Percentiles rank a stretch among this genome's conserved stretches.
phyloP scores from a whole-genome alignment of 257 asterid genomes.

The Vinca minor region DNA sequence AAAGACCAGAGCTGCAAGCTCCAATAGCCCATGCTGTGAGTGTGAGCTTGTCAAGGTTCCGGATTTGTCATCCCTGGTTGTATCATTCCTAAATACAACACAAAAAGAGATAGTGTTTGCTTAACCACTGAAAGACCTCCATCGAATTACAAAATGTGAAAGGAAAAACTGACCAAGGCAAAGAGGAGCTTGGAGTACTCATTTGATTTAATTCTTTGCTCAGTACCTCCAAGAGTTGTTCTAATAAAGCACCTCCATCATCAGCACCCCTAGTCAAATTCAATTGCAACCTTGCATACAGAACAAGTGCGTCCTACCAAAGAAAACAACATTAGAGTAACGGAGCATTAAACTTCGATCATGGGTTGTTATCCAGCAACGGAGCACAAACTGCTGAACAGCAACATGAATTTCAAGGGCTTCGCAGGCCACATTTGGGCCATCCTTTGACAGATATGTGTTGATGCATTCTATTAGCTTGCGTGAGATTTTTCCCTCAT shows the following conservation, averaged over 20 bases:
- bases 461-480: constrained; percentile 85
- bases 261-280: constrained; percentile 60
- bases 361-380: constrained; percentile 71
- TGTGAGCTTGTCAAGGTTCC: constrained; percentile 59
- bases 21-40: constrained; percentile 56
- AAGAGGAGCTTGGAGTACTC: constrained; percentile 36
- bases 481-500: constrained; percentile 76
- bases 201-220: constrained; percentile 86
- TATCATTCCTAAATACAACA: constrained; percentile 47
- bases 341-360: constrained; percentile 69
- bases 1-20: constrained; percentile 80
- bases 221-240: constrained; percentile 71
- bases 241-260: constrained; percentile 63
- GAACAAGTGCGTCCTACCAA: constrained; percentile 68
- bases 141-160: not conserved
- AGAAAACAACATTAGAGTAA: not conserved
- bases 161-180: constrained; percentile 43
- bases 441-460: constrained; percentile 69
- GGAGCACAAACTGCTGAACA: constrained; percentile 59
- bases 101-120: constrained; percentile 6
- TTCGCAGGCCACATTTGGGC: constrained; percentile 78
- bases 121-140: constrained; percentile 10
- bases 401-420: constrained; percentile 77
- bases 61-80: constrained; percentile 62
- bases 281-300: constrained; percentile 67